phyloP scores from a whole-genome alignment of 2,329 filamentous ascomycete species.

The Didymellaceae sp. region DNA sequence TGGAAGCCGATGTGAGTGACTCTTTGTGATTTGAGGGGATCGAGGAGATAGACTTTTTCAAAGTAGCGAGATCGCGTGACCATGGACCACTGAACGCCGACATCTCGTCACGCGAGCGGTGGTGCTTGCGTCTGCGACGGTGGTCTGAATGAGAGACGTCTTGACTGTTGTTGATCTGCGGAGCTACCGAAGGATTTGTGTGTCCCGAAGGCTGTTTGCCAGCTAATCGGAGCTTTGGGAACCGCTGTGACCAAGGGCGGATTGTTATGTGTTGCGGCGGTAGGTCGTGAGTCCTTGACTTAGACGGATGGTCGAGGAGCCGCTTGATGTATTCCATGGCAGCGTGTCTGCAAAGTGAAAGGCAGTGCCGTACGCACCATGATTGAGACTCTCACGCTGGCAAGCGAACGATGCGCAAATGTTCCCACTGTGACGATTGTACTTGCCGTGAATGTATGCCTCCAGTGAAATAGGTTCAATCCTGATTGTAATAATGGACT shows the following conservation, averaged over 20 bases:
- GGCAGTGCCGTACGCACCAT: neutral
- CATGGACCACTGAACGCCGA: slow-evolving; percentile 35
- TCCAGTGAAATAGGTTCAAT: neutral
- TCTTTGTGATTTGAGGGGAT: slow-evolving; percentile 36
- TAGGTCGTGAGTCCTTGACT: neutral
- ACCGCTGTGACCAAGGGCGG: neutral
- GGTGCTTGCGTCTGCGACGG: slow-evolving; percentile 15
- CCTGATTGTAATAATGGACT: neutral
- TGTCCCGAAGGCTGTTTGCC: neutral
- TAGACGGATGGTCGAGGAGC: neutral
- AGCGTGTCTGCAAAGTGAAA: slow-evolving; percentile 4
- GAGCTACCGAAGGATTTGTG: no score
- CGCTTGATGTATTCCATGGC: slow-evolving; percentile 18
- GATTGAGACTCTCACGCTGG: neutral
- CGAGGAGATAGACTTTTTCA: slow-evolving; percentile 33
- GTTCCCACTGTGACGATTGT: neutral
- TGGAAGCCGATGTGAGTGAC: slow-evolving; percentile 29
- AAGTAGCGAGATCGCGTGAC: slow-evolving; percentile 30
- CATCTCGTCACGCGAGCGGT: slow-evolving; percentile 12
- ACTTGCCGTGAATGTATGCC: neutral
- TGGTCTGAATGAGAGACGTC: neutral
- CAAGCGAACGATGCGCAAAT: neutral
- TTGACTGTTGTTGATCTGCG: neutral
- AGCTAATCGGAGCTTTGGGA: neutral
- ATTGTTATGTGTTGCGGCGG: neutral